Base-by-base conservation (phyloP, 2,329 filamentous ascomycete genomes). In the Aspergillus ibericus region DNA sequence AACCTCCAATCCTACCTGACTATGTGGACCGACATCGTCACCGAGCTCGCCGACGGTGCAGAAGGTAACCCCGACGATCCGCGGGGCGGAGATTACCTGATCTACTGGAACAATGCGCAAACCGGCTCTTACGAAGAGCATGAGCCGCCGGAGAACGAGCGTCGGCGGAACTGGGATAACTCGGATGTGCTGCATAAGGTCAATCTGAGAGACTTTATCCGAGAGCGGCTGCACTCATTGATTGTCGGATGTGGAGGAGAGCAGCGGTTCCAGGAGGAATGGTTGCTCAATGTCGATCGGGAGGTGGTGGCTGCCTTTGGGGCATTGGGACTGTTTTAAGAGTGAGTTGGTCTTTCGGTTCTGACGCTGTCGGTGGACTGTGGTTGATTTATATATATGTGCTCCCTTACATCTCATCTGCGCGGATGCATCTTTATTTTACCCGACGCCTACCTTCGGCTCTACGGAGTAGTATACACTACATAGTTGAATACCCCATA, bases 21-120 rank as follows among this genome's bases (percentile, higher is more conserved):
- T 5, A 68, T 79, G 27, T 81, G 78, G 78, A 81, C 78, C 2
- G 77, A 80, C 58, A 71, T 80, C 20, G 68, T 78, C 38, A 75
- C 73, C 20, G 79, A 81, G 53, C 67, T 81, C 2, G 71, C 76
- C 12, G 77, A 80, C 44, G 77, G 76, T 5, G 66, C 73, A 13
- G 66, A 72, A 1, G 68, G 68, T 18, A 77, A 79, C 34, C 69
- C 70, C 25, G 68, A 71, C 53, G 68, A 69, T 36, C 65, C 66
- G 2, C 64, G 63, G 12, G 53, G 59, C 16, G 72, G 77, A 38
- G 78, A 80, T 57, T 78, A 80, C 55, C 68, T 80, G 6, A 72
- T 78, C 49, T 71, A 68, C 59, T 75, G 74, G 74, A 72, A 75
- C 55, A 69, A 68, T 8, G 71, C 70, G 3, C 65, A 72, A 22